Conservation (phyloP, 139 green algal genomes). For the Edaphochlamys debaryana region DNA sequence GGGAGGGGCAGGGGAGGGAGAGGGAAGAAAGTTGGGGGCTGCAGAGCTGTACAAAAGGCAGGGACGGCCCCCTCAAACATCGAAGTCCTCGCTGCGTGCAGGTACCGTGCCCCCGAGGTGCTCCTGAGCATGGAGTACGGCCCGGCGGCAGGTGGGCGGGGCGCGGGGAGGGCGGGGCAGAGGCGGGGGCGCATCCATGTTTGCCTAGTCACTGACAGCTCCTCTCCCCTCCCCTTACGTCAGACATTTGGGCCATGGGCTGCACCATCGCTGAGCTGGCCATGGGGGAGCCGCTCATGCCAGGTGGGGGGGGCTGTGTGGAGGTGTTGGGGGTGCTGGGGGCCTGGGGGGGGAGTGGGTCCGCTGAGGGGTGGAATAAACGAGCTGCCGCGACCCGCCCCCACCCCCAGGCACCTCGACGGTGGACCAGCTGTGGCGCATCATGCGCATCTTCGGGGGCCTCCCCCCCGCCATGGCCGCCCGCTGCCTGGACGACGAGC, state of each 20-base stretch:
- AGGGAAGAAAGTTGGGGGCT: background rate
- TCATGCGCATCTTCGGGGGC: constrained; percentile 24
- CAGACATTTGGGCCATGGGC: constrained; percentile 32
- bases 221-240: too few species aligned
- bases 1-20: background rate
- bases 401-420: constrained; percentile 9
- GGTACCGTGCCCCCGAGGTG: constrained; percentile 33
- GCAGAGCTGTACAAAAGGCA: too few species aligned
- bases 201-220: too few species aligned
- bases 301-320: background rate
- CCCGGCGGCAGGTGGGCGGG: background rate
- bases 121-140: constrained; percentile 30
- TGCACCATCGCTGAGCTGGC: constrained; percentile 34
- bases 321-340: background rate
- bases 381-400: background rate
- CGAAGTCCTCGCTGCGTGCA: background rate
- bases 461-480: constrained; percentile 1
- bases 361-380: too few species aligned
- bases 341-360: too few species aligned
- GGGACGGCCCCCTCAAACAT: too few species aligned
- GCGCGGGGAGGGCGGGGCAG: too few species aligned
- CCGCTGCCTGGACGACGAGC: background rate
- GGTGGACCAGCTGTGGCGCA: constrained; percentile 35
- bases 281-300: constrained; percentile 34
- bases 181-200: too few species aligned